Conservation (phyloP, 352 stramenopile species). For the Phytophthora vignae region DNA sequence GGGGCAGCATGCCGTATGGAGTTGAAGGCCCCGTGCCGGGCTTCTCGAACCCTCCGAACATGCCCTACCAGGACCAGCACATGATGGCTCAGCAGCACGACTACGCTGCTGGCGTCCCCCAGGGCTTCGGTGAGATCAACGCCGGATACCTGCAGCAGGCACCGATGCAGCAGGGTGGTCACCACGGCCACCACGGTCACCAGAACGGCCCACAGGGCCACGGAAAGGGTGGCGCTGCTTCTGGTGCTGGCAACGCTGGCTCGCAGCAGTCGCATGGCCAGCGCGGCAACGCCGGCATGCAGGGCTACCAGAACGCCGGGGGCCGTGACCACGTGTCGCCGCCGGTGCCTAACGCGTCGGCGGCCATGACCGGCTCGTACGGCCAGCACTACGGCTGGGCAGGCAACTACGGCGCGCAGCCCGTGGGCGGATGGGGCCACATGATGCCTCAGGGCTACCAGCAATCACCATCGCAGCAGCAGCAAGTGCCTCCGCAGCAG, state of each 20-base stretch:
- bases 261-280: slow-evolving; percentile 61
- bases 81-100: slow-evolving; percentile 83
- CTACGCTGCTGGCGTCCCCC: slow-evolving; percentile 74
- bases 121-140: slow-evolving; percentile 88
- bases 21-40: slow-evolving; percentile 82
- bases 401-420: slow-evolving; percentile 75
- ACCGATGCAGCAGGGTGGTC: slow-evolving; percentile 53
- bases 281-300: slow-evolving; percentile 61
- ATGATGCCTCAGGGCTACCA: slow-evolving; percentile 90
- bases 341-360: slow-evolving; percentile 73
- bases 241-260: slow-evolving; percentile 42
- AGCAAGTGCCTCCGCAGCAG: slow-evolving; percentile 63
- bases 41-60: slow-evolving; percentile 82
- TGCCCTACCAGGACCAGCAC: slow-evolving; percentile 89
- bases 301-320: slow-evolving; percentile 62
- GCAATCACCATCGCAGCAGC: slow-evolving; percentile 64
- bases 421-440: slow-evolving; percentile 80
- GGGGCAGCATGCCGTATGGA: slow-evolving; percentile 85
- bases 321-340: slow-evolving; percentile 71
- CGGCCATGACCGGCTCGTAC: slow-evolving; percentile 66
- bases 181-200: slow-evolving; percentile 64
- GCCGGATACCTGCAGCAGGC: slow-evolving; percentile 77
- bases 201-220: slow-evolving; percentile 70
- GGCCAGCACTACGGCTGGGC: slow-evolving; percentile 86
- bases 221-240: slow-evolving; percentile 60